Base-by-base conservation (phyloP, 495 filamentous ascomycete species). In the Aspergillus sparsus region DNA sequence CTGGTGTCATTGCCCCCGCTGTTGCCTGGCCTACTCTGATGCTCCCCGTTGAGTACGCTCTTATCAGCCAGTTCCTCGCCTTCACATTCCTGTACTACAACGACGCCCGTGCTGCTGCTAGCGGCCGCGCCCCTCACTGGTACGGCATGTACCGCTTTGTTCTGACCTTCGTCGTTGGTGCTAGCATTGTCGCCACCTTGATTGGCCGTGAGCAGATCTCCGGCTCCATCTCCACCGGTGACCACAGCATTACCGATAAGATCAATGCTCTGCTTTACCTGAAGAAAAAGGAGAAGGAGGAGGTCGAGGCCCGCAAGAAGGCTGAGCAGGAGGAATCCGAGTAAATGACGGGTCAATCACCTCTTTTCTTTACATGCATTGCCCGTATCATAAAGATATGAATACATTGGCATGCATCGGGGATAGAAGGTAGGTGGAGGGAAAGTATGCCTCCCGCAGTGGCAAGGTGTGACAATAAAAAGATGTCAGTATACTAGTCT, bases 91-190 rank as follows among this genome's bases (percentile, higher is more conserved):
- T 98, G 57, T 98, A 98, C 80, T 92, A 93, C 72, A 87, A 86
- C 37, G 94, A 98, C 68, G 79, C 89, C 13, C 85, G 86, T 27
- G 91, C 92, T 44, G 84, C 89, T 1, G 78, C 78, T 27, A 74
- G 81, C 50, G 94, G 92, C 55, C 95, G 90, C 89, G 86, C 87
- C n/a, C 94, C 94, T 27, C 72, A 81, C 41, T 98, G 94, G 94
- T 98, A 98, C 74, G 83, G 81, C 63, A 89, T 87, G 41, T 98
- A 98, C 79, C 91, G 94, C 53, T 98, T 97, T 73, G 89, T 97
- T 10, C 82, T 98, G 71, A 98, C 94, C 15, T 95, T 95, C 71
- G 75, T 98, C 34, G 94, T 98, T 55, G 95, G 94, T 46, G 83
- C 82, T 47, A 89, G 88, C 64, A 93, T 98, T 65, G 83, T 95